Conservation (phyloP, 305 asterid species). For the Rubia tinctorum region DNA sequence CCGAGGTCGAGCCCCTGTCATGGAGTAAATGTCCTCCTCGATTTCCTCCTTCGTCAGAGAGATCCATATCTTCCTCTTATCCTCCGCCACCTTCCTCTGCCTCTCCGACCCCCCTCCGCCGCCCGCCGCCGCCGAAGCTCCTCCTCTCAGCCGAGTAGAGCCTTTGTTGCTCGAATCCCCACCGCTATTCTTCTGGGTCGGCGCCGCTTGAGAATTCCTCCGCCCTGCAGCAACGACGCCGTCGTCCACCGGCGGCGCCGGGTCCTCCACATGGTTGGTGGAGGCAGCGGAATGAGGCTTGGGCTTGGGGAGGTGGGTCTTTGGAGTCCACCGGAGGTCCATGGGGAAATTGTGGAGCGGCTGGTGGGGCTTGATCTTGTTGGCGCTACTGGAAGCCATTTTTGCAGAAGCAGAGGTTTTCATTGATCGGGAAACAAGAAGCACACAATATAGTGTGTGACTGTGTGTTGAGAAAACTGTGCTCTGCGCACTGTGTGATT, state of each 20-base stretch:
- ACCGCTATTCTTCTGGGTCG: no score
- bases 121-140: constrained; percentile 17
- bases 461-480: neutral
- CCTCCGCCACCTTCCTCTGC: constrained; percentile 38
- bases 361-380: neutral
- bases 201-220: constrained; percentile 7
- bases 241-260: neutral
- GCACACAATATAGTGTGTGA: neutral
- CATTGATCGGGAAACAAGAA: no score
- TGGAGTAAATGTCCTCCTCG: constrained; percentile 78
- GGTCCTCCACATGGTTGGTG: constrained; percentile 14
- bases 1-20: constrained; percentile 85
- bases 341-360: neutral
- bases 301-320: no score
- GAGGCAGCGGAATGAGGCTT: neutral
- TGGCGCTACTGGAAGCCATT: neutral
- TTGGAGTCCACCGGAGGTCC: neutral
- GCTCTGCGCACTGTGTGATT: neutral
- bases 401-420: neutral
- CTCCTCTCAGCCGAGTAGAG: constrained; percentile 38
- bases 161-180: neutral
- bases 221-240: constrained; percentile 4
- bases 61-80: constrained; percentile 69
- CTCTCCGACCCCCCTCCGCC: constrained; percentile 25
- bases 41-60: constrained; percentile 81